Percentiles rank a stretch among this genome's conserved stretches.
Evolutionary conservation across 306 rosid species (phyloP).

Genomic region (Prunus mongolica): DNA sequence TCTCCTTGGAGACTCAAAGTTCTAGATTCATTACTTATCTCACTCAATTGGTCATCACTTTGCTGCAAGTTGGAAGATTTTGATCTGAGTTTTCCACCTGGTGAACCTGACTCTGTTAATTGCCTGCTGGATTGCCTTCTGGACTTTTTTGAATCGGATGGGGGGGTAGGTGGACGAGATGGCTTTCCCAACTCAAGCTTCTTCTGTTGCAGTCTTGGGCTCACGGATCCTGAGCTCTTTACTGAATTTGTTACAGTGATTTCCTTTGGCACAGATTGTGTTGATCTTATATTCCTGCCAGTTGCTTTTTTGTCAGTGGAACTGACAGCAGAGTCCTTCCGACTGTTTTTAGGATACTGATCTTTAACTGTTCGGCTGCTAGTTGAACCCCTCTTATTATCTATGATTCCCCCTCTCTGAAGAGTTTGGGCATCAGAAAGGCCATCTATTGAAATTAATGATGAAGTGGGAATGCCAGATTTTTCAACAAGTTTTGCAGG

Average conservation of each 20-base stretch:
- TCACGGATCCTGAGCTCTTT: conserved; percentile 61
- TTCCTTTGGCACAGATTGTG: conserved; percentile 43
- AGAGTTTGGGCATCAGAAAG: conserved; percentile 36
- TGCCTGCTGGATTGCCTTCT: conserved; percentile 54
- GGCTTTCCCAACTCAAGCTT: conserved; percentile 67
- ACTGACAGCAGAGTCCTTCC: conserved; percentile 38
- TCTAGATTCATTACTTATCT: conserved; percentile 59
- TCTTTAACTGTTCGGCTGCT: conserved; percentile 38
- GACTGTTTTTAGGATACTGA: conserved; percentile 38
- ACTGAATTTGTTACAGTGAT: conserved; percentile 31
- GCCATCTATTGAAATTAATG: conserved; percentile 44
- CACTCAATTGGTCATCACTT: conserved; percentile 61
- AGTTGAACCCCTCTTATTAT: conserved; percentile 34
- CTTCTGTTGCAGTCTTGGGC: conserved; percentile 82
- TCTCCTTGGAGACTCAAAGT: conserved; percentile 58
- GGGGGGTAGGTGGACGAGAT: conserved; percentile 62
- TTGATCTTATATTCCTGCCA: conserved; percentile 33
- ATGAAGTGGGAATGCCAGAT: conserved; percentile 49
- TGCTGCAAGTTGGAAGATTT: conserved; percentile 40
- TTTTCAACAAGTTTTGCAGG: conserved; percentile 74
- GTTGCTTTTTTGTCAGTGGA: conserved; percentile 51
- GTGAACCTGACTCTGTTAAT: conserved; percentile 42
- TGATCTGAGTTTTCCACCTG: conserved; percentile 52
- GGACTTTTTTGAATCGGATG: conserved; percentile 50
- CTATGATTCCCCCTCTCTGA: conserved; percentile 30